Conservation (phyloP, 306 rosid genomes). For the Castanea mollissima region DNA sequence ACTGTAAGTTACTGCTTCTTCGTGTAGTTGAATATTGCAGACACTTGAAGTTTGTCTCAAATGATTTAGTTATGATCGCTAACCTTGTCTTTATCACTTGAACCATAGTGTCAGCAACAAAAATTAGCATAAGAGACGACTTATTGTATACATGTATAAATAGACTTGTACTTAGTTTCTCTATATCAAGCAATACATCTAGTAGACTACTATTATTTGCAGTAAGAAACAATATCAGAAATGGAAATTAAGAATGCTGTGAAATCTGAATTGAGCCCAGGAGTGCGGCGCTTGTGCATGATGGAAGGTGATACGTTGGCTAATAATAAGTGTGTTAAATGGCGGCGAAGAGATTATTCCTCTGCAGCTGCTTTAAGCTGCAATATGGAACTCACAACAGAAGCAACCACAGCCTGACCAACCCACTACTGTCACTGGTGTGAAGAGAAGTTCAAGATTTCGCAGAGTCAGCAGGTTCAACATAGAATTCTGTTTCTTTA, state of each 20-base stretch:
- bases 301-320: conserved; percentile 35
- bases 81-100: conserved; percentile 17
- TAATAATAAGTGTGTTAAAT: conserved; percentile 40
- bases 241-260: conserved; percentile 42
- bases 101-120: conserved; percentile 13
- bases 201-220: conserved; percentile 11
- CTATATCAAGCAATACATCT: conserved; percentile 6
- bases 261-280: conserved; percentile 42
- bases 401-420: conserved; percentile 29
- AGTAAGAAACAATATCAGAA: background rate
- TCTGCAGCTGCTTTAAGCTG: conserved; percentile 15
- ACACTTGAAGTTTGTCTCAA: conserved; percentile 36
- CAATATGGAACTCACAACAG: conserved; percentile 23
- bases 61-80: conserved; percentile 44
- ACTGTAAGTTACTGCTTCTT: background rate
- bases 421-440: conserved; percentile 4
- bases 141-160: conserved; percentile 9
- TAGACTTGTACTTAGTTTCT: conserved; percentile 9
- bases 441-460: conserved; percentile 49
- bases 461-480: conserved; percentile 45
- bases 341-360: conserved; percentile 45
- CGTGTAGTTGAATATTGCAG: conserved; percentile 19
- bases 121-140: conserved; percentile 36
- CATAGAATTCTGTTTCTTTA: background rate
- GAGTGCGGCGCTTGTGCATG: conserved; percentile 33